A percentile compares a stretch with the other conserved stretches of the same genome.
phyloP scores from a whole-genome alignment of 2,329 filamentous ascomycete species.

The Exophiala aquamarina region DNA sequence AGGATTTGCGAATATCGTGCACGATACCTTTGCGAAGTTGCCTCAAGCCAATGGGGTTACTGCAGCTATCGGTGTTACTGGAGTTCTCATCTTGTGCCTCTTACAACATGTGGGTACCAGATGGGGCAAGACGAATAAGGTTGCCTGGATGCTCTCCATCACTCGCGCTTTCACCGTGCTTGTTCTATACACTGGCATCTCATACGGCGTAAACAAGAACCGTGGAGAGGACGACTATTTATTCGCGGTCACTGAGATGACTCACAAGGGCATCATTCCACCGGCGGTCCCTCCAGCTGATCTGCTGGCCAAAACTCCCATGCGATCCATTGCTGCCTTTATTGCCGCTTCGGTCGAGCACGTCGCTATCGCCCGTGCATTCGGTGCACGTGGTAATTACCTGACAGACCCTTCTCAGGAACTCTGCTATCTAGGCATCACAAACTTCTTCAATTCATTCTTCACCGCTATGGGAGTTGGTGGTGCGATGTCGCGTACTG shows the following conservation, averaged over 20 bases:
- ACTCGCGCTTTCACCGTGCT: constrained; percentile 61
- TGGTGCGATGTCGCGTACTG: constrained; percentile 67
- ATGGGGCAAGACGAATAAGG: constrained; percentile 59
- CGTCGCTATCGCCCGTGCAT: constrained; percentile 63
- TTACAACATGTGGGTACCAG: constrained; percentile 60
- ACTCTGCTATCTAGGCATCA: constrained; percentile 61
- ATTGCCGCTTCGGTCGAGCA: constrained; percentile 63
- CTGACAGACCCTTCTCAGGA: constrained; percentile 64
- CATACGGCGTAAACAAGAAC: constrained; percentile 58
- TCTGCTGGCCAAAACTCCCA: constrained; percentile 55
- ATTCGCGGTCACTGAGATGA: constrained; percentile 59
- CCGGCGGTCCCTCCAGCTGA: constrained; percentile 48
- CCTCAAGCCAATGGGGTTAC: constrained; percentile 59
- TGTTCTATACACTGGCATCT: constrained; percentile 62
- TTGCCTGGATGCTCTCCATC: constrained; percentile 58
- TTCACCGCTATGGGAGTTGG: constrained; percentile 64
- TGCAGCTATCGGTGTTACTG: constrained; percentile 58
- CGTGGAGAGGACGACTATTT: constrained; percentile 43
- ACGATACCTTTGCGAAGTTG: constrained; percentile 57
- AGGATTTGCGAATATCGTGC: constrained; percentile 57
- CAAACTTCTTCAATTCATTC: constrained; percentile 64
- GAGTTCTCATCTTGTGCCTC: constrained; percentile 55
- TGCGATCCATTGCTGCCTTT: constrained; percentile 59
- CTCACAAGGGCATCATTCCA: constrained; percentile 54
- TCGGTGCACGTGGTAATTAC: constrained; percentile 62